Evolutionary conservation across 495 filamentous ascomycete genomes (phyloP), one percentile per base, ranked within the genome.

Genomic region (Penicillium steckii): DNA sequence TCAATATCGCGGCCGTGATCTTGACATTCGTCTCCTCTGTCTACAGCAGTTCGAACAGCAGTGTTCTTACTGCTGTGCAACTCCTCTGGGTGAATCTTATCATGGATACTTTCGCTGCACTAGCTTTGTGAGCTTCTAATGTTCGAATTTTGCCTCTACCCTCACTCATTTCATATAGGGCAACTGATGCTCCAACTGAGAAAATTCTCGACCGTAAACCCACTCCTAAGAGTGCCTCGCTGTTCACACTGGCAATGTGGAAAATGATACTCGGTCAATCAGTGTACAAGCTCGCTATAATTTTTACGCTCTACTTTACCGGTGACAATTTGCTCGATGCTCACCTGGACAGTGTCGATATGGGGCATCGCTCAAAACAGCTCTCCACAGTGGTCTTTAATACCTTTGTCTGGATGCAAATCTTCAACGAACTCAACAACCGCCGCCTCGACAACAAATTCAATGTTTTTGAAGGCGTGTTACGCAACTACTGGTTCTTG

Each of bases 391-490:
- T 95, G 40, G 86, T 96, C 6, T 96, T 96, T 80, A 96, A 96
- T 73, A 90, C 89, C 3, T 95, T 95, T 45, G 90, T 95, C 17
- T 95, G 90, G 90, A 94, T 95, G 90, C 90, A 95, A 55, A 92
- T 95, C 56, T 95, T 95, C 76, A 95, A 95, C 69, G 86, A 92
- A 65, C 92, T 90, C 82, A 95, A 94, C 77, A 93, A 91, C 69
- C 88, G 90, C 40, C 88, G 90, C 19, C 75, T 95, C 19, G 90
- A 95, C 68, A 95, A 95, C 72, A 79, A 86, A 17, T 83, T 93
- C 75, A 95, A 95, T 71, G 90, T 95, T 40, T 90, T 95, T 60
- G 89, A 92, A 67, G 89, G 89, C 43, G 78, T 94, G 50, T 74
- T 75, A 55, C 75, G 79, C 40, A 95, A 95, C 68, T 85, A 78